Percentiles rank a stretch among this genome's conserved stretches.
phyloP scores from a whole-genome alignment of 1,284 basidiomycete genomes.

The Exobasidium cylindrosporum region DNA sequence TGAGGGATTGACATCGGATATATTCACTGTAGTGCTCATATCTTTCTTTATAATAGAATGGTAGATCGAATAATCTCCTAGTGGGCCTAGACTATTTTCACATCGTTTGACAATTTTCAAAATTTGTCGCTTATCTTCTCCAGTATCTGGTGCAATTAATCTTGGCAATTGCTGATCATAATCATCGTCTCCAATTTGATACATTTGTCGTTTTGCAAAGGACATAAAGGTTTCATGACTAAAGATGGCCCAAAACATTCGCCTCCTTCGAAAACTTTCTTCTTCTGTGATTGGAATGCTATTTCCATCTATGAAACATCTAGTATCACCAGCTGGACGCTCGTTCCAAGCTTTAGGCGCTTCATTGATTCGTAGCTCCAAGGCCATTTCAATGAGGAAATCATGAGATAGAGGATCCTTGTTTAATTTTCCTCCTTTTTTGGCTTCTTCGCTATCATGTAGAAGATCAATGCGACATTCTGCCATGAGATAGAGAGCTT shows the following conservation, averaged over 20 bases:
- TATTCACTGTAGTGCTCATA: too few species aligned
- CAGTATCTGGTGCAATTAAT: background rate
- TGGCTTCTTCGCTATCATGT: background rate
- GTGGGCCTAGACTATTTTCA: background rate
- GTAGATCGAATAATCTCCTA: conserved; percentile 1
- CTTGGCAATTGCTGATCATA: background rate
- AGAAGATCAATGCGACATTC: background rate
- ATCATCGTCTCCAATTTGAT: background rate
- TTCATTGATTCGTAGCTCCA: conserved; percentile 2
- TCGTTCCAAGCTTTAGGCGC: background rate
- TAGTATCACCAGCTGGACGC: background rate
- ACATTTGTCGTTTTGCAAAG: background rate
- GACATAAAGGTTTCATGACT: background rate
- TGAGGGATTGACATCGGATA: background rate
- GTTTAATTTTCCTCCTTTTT: background rate
- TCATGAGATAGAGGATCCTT: background rate
- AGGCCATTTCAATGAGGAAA: conserved; percentile 5
- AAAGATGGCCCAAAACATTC: conserved; percentile 7
- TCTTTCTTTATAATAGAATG: background rate
- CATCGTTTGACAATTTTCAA: background rate
- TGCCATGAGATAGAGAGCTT: conserved; percentile 4
- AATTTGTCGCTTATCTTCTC: background rate
- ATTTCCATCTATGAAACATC: background rate
- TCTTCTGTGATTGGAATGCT: background rate
- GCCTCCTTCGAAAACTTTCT: conserved; percentile 1